Percentiles rank a stretch among this genome's conserved stretches.
These are phyloP conservation scores for Chalciporus pseudorubinellus DNA, from an alignment of 768 basidiomycete genomes.

Conservation along the genomic window DNA sequence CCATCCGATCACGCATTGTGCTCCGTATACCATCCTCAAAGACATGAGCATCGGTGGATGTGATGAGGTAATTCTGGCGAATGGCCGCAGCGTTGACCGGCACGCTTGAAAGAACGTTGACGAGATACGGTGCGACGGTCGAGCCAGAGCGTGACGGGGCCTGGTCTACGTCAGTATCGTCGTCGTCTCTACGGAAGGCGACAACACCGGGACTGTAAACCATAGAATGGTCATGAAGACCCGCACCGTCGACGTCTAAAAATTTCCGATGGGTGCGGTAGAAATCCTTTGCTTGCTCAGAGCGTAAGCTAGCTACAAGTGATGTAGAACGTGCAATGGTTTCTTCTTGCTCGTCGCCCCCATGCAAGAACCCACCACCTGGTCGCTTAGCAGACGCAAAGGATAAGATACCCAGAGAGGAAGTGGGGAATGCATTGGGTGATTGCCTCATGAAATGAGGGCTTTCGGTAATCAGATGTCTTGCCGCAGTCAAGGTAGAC, in stretches of 20 bases:
- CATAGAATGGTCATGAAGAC: constrained; percentile 47
- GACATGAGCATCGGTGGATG: constrained; percentile 32
- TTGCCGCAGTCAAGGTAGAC: constrained; percentile 35
- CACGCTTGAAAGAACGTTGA: constrained; percentile 41
- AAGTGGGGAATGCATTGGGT: constrained; percentile 21
- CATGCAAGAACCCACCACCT: constrained; percentile 43
- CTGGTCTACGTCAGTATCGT: constrained; percentile 15
- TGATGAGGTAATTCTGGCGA: constrained; percentile 36
- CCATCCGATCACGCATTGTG: constrained; percentile 50
- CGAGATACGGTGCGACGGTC: constrained; percentile 38
- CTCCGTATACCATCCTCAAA: constrained; percentile 39
- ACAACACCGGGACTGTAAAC: constrained; percentile 45
- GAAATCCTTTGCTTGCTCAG: constrained; percentile 36
- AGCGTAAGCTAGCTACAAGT: constrained; percentile 37
- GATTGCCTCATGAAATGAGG: constrained; percentile 8
- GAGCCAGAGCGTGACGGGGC: constrained; percentile 12
- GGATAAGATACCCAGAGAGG: constrained; percentile 40
- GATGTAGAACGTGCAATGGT: constrained; percentile 40
- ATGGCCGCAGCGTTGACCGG: constrained; percentile 45
- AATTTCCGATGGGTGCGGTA: constrained; percentile 40
- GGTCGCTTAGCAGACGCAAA: constrained; percentile 44
- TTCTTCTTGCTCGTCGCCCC: constrained; percentile 48
- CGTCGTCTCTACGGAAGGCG: constrained; percentile 41
- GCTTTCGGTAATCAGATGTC: constrained; percentile 20
- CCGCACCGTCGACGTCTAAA: constrained; percentile 36